Percentiles rank a stretch among this genome's conserved stretches.
These are phyloP conservation scores for Nissolia schottii DNA, from an alignment of 306 rosid species.

Conservation along the genomic window DNA sequence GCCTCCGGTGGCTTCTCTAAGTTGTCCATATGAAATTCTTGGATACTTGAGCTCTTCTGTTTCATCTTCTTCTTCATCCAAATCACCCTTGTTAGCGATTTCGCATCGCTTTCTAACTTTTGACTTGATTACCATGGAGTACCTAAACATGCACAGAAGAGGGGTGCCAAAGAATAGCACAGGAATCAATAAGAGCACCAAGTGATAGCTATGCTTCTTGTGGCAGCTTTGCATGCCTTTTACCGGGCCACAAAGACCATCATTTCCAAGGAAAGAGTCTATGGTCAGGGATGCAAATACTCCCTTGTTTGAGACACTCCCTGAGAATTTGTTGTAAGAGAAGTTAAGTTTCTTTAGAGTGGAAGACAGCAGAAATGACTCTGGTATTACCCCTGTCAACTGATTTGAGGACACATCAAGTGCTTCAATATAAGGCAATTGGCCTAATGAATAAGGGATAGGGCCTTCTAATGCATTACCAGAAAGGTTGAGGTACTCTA, in stretches of 20 bases:
- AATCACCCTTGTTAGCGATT: conserved; percentile 26
- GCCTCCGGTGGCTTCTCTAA: conserved; percentile 72
- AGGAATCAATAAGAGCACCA: conserved; percentile 46
- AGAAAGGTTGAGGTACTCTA: conserved; percentile 75
- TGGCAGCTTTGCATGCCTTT: conserved; percentile 62
- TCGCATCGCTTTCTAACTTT: conserved; percentile 27
- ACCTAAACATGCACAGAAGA: conserved; percentile 45
- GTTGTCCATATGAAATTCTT: conserved; percentile 69
- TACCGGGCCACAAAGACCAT: conserved; percentile 61
- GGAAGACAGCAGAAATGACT: conserved; percentile 51
- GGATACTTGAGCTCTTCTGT: conserved; percentile 55
- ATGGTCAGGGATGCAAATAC: conserved; percentile 56
- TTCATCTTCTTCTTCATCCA: conserved; percentile 45
- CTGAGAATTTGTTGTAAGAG: conserved; percentile 76
- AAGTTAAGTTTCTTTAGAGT: conserved; percentile 63
- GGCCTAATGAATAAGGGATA: conserved; percentile 64
- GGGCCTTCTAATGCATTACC: conserved; percentile 61
- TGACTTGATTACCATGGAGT: conserved; percentile 30
- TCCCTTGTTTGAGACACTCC: conserved; percentile 57
- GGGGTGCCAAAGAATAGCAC: conserved; percentile 51
- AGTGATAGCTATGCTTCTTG: conserved; percentile 36
- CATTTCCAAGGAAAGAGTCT: conserved; percentile 62
- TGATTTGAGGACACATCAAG: conserved; percentile 78
- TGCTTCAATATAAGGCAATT: conserved; percentile 54
- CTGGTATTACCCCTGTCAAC: conserved; percentile 60